Percentiles rank a stretch among this genome's conserved stretches.
Evolutionary conservation across 139 green algal genomes (phyloP).

Genomic region (Volvox reticuliferus): DNA sequence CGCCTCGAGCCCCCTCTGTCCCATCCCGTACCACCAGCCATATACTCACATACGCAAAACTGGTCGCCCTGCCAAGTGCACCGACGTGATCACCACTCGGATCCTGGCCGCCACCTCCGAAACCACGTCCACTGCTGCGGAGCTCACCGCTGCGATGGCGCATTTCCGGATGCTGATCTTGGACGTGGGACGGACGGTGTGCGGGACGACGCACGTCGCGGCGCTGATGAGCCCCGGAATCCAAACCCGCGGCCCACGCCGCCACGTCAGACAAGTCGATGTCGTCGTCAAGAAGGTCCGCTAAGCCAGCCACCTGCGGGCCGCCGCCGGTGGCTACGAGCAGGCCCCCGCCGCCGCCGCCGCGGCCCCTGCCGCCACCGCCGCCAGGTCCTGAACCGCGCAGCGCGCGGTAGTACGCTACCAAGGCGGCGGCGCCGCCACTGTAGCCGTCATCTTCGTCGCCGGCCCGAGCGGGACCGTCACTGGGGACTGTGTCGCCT

Average conservation of each 20-base stretch:
- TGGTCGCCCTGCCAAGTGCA: neutral
- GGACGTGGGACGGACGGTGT: no score
- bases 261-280: slow-evolving; percentile 12
- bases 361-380: neutral
- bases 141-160: no score
- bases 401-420: neutral
- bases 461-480: neutral
- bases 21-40: neutral
- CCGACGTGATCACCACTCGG: neutral
- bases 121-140: no score
- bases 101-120: neutral
- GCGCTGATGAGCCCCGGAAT: neutral
- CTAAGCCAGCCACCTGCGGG: slow-evolving; percentile 16
- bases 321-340: slow-evolving; percentile 6
- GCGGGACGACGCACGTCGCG: no score
- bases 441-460: neutral
- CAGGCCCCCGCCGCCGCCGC: neutral
- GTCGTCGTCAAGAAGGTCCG: slow-evolving; percentile 46
- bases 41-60: neutral
- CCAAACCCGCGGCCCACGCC: neutral
- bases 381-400: neutral
- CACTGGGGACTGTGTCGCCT: neutral
- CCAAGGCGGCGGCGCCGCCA: neutral
- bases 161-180: no score
- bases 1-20: neutral